These are phyloP conservation scores for Blastocystis sp. DNA, from an alignment of 352 stramenopile species.

Conservation along the genomic window DNA sequence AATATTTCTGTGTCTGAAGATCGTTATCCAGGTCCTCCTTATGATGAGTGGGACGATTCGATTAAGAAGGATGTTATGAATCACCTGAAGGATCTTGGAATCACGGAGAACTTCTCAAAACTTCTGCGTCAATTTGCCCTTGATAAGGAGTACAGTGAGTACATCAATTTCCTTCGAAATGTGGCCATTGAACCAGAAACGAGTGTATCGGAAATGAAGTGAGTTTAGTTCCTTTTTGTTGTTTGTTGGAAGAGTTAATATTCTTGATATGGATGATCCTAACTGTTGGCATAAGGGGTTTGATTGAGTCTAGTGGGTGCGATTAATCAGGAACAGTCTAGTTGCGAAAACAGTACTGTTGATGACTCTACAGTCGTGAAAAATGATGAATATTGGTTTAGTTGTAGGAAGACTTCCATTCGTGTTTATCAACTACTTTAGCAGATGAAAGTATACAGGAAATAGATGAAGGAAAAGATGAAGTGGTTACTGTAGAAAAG, in stretches of 20 bases:
- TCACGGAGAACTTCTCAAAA: conserved; percentile 65
- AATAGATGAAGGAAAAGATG: neutral
- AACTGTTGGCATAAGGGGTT: neutral
- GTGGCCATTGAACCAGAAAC: conserved; percentile 44
- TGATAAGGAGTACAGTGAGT: conserved; percentile 68
- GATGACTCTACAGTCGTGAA: neutral
- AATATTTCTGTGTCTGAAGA: neutral
- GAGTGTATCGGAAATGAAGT: neutral
- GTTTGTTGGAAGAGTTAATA: neutral
- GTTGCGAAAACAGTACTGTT: conserved; percentile 40
- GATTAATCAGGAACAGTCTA: conserved; percentile 9
- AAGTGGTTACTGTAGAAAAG: neutral
- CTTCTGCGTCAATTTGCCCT: conserved; percentile 56
- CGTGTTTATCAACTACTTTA: conserved; percentile 15
- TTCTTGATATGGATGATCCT: neutral
- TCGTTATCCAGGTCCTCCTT: conserved; percentile 47
- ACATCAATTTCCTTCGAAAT: conserved; percentile 67
- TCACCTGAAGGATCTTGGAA: conserved; percentile 63
- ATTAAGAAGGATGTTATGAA: conserved; percentile 66
- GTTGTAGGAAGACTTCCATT: conserved; percentile 29
- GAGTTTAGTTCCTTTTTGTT: neutral
- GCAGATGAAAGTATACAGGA: neutral
- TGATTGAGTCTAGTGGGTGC: neutral
- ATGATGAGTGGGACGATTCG: conserved; percentile 61
- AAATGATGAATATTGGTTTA: neutral